Evolutionary conservation across 352 stramenopile species (phyloP), one percentile per base, ranked within the genome.

Genomic region (Phytophthora europaea): DNA sequence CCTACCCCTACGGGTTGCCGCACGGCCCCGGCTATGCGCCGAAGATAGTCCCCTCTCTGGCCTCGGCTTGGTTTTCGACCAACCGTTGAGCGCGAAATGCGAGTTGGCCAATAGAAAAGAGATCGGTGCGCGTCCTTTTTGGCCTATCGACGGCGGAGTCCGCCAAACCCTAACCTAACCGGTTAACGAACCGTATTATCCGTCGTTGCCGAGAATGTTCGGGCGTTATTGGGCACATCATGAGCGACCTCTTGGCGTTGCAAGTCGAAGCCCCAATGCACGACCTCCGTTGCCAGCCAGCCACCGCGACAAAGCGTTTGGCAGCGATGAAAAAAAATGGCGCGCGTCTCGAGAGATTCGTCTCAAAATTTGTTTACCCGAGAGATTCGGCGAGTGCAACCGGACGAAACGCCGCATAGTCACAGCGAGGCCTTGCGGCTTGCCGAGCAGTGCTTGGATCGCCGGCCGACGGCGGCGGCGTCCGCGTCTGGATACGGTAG

Each of bases 341-440:
- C 45, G 63, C 53, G 51, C 20, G 31, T 18, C 22, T 38, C 38
- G 33, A 8, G 7, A 67, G 68, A 75, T 65, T 71, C 48, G 61
- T 59, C 54, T 61, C n/a, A 53, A 61, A 47, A 64, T 45, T 72
- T 54, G 51, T 65, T 65, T 33, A n/a, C 10, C 36, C 20, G 51
- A 61, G 54, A 75, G 63, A 75, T 75, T 72, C 69, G 45, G 54
- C 18, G 63, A 15, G 12, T 33, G 69, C 62, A 75, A 75, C 48
- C 6, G 28, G 62, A 72, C 68, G 48, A 70, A 40, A 67, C 40
- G 61, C 47, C 28, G n/a, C 20, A 31, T 16, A 26, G 18, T 57
- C 43, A 51, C 18, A 22, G 48, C 48, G 20, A 33, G 48, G 20
- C 9, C 33, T 20, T 9, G 38, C 38, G 16, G 38, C 38, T 47